Percentiles rank a stretch among this genome's conserved stretches.
These are phyloP conservation scores for Pueraria montana DNA, from an alignment of 306 rosid genomes.

Conservation along the genomic window DNA sequence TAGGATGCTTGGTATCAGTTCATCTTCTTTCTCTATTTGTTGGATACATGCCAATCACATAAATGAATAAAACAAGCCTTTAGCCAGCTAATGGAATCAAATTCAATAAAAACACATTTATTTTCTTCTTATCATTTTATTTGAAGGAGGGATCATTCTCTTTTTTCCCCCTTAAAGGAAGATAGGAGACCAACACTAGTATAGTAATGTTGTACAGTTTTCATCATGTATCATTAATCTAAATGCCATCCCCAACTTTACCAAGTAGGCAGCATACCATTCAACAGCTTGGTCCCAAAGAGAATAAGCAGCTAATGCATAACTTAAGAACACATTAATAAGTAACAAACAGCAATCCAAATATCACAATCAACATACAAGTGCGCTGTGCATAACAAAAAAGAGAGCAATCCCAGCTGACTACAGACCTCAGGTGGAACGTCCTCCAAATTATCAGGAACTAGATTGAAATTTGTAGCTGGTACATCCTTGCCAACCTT, in stretches of 20 bases:
- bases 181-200: not conserved
- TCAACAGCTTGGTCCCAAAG: not conserved
- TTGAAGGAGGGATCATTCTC: not conserved
- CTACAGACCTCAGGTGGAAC: constrained; percentile 94
- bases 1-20: not conserved
- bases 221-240: constrained; percentile 2
- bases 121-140: not conserved
- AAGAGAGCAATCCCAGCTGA: constrained; percentile 27
- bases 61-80: not conserved
- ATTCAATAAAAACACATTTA: not conserved
- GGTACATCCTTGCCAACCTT: constrained; percentile 61
- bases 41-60: not conserved
- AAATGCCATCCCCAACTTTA: constrained; percentile 5
- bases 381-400: not conserved
- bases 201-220: not conserved
- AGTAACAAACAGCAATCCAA: constrained; percentile 5
- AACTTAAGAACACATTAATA: constrained; percentile 17
- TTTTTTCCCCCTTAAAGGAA: not conserved
- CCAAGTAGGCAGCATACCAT: constrained; percentile 4
- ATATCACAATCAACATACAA: constrained; percentile 45
- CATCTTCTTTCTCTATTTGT: constrained; percentile 9
- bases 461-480: constrained; percentile 47
- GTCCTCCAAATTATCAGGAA: constrained; percentile 59
- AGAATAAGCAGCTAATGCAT: constrained; percentile 12
- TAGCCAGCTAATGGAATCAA: constrained; percentile 5